Evolutionary conservation across 306 rosid species (phyloP).

Genomic region (Comarum palustre): DNA sequence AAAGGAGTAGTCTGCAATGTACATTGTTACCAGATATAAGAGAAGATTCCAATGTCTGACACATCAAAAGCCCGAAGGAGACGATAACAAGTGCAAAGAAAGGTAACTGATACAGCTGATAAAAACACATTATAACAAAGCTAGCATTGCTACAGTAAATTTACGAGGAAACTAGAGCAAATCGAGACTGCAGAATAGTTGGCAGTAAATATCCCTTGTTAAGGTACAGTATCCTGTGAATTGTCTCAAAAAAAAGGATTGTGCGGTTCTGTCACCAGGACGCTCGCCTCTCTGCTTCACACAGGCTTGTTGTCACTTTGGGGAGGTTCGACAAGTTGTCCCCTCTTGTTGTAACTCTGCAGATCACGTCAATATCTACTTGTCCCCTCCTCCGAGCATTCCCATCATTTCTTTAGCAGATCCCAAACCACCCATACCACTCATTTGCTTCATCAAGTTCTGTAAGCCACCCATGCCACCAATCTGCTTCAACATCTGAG

Average conservation of each 20-base stretch:
- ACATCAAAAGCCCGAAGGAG: not conserved
- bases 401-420: slow-evolving; percentile 79
- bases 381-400: slow-evolving; percentile 71
- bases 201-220: not conserved
- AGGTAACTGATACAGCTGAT: not conserved
- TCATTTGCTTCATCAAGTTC: slow-evolving; percentile 87
- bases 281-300: not conserved
- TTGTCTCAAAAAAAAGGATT: not conserved
- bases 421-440: slow-evolving; percentile 32
- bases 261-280: not conserved
- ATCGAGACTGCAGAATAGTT: not conserved
- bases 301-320: not conserved
- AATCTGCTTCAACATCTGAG: slow-evolving; percentile 80
- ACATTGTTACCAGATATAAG: not conserved
- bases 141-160: not conserved
- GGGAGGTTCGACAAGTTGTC: not conserved
- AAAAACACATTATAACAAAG: not conserved
- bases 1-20: not conserved
- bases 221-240: not conserved
- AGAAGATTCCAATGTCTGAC: not conserved
- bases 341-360: too few species aligned
- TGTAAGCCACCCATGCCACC: slow-evolving; percentile 85
- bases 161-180: not conserved
- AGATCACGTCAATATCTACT: slow-evolving; percentile 22
- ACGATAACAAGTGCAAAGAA: not conserved